Evolutionary conservation across 805 yeast species (phyloP).

Genomic region (Babjeviella inositovora): DNA sequence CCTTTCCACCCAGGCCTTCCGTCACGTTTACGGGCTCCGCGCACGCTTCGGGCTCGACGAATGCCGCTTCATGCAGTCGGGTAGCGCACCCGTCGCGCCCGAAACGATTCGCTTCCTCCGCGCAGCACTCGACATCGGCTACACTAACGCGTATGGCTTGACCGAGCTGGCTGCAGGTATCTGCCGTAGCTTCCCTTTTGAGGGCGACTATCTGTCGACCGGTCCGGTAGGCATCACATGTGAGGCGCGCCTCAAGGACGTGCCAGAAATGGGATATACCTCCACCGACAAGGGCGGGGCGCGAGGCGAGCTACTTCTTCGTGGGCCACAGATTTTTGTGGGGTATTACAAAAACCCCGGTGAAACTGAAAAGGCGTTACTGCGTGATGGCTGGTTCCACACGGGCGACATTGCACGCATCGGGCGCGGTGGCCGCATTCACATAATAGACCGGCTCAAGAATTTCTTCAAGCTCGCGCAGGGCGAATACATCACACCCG

Average conservation of each 20-base stretch:
- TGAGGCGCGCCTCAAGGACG: slow-evolving; percentile 37
- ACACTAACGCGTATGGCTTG: slow-evolving; percentile 75
- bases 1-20: too few relatives aligned
- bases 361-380: slow-evolving; percentile 27
- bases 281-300: slow-evolving; percentile 18
- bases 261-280: slow-evolving; percentile 28
- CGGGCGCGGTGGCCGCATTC: slow-evolving; percentile 20
- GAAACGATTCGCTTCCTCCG: slow-evolving; percentile 45
- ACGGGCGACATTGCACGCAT: slow-evolving; percentile 40
- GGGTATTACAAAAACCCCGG: slow-evolving; percentile 31
- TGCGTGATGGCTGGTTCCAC: slow-evolving; percentile 34
- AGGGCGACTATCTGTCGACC: slow-evolving; percentile 31
- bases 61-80: too few relatives aligned
- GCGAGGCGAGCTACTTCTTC: slow-evolving; percentile 38
- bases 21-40: too few relatives aligned
- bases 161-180: slow-evolving; percentile 62
- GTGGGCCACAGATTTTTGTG: slow-evolving; percentile 38
- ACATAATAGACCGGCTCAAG: slow-evolving; percentile 45
- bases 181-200: slow-evolving; percentile 19
- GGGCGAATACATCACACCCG: slow-evolving; percentile 64
- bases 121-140: slow-evolving; percentile 41
- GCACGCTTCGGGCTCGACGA: too few relatives aligned
- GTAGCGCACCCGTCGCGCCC: slow-evolving; percentile 59
- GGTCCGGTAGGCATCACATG: slow-evolving; percentile 31
- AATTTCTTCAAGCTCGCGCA: slow-evolving; percentile 53